Evolutionary conservation across 768 basidiomycete genomes (phyloP).

Genomic region (Zangia roseola): DNA sequence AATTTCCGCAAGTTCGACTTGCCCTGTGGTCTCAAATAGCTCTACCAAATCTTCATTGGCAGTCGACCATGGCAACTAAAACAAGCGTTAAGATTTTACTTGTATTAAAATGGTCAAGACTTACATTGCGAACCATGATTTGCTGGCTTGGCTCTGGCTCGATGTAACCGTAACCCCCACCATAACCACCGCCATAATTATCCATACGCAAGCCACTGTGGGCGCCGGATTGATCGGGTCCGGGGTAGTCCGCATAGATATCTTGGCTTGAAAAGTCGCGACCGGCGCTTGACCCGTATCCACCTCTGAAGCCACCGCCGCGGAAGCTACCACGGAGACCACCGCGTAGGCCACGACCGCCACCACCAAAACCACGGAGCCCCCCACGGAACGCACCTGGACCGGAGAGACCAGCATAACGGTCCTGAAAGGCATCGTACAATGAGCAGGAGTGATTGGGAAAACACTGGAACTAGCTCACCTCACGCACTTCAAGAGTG

Average conservation of each 20-base stretch:
- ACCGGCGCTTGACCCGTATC: constrained; percentile 47
- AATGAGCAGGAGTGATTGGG: background rate
- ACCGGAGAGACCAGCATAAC: constrained; percentile 83
- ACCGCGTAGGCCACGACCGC: constrained; percentile 47
- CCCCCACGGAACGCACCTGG: constrained; percentile 57
- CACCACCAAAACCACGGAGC: constrained; percentile 53
- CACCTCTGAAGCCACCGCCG: constrained; percentile 59
- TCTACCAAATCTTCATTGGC: constrained; percentile 98
- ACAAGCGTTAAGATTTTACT: background rate
- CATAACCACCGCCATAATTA: constrained; percentile 39
- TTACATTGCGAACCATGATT: constrained; percentile 97
- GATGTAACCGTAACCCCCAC: constrained; percentile 38
- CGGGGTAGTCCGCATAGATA: constrained; percentile 89
- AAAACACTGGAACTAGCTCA: constrained; percentile 31
- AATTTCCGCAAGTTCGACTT: constrained; percentile 93
- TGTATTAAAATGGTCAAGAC: constrained; percentile 35
- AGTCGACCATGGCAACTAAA: constrained; percentile 95
- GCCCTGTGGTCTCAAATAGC: constrained; percentile 95
- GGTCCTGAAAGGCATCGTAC: constrained; percentile 56
- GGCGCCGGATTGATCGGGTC: constrained; percentile 66
- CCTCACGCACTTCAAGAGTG: constrained; percentile 93
- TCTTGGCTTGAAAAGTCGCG: constrained; percentile 86
- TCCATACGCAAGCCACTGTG: constrained; percentile 37
- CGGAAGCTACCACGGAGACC: constrained; percentile 47
- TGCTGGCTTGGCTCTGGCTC: constrained; percentile 90